phyloP scores from a whole-genome alignment of 495 filamentous ascomycete species.

The Tuber melanosporum region DNA sequence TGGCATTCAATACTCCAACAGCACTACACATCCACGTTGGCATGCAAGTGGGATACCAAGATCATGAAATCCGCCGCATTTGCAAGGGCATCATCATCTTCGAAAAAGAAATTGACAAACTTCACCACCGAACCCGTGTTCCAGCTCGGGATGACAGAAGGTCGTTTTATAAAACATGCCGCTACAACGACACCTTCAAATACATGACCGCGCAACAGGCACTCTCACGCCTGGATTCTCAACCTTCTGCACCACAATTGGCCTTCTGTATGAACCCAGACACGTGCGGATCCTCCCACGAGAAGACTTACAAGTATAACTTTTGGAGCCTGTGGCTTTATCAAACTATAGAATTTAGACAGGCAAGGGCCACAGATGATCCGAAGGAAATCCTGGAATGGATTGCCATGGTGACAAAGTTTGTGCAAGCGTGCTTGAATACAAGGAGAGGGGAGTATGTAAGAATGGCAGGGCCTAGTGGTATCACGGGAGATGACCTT shows the following conservation, averaged over 20 bases:
- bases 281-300: neutral
- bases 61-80: slow-evolving; percentile 7
- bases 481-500: neutral
- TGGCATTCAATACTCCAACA: slow-evolving; percentile 14
- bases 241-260: neutral
- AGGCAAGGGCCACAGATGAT: slow-evolving; percentile 9
- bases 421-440: slow-evolving; percentile 7
- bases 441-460: neutral
- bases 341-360: slow-evolving; percentile 22
- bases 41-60: slow-evolving; percentile 2
- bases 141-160: neutral
- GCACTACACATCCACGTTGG: slow-evolving; percentile 8
- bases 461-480: neutral
- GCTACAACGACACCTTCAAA: neutral
- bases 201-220: neutral
- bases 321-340: neutral
- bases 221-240: neutral
- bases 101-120: slow-evolving; percentile 9
- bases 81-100: slow-evolving; percentile 14
- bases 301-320: slow-evolving; percentile 16
- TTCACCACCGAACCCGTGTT: slow-evolving; percentile 1
- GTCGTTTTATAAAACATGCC: neutral
- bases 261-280: neutral
- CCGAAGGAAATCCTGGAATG: neutral
- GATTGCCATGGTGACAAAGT: slow-evolving; percentile 6